These are phyloP conservation scores for Dactylorhiza incarnata DNA, from an alignment of 106 monocot species.

Conservation along the genomic window DNA sequence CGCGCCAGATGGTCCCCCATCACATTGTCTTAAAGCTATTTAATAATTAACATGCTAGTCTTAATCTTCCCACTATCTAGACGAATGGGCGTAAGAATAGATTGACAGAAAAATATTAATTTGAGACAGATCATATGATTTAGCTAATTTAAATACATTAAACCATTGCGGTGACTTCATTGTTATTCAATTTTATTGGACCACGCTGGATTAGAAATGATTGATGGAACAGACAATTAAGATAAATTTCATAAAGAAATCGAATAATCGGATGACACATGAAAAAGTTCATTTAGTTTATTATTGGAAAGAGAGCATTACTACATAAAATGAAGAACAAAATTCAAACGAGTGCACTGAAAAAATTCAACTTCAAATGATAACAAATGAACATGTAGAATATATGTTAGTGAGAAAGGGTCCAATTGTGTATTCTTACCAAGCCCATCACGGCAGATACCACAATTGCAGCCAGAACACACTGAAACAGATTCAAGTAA, in stretches of 20 bases:
- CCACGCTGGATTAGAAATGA: background rate
- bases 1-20: too few relatives aligned
- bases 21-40: background rate
- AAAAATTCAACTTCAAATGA: background rate
- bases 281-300: background rate
- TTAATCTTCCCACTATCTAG: background rate
- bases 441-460: conserved; percentile 88
- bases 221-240: background rate
- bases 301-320: background rate
- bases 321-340: background rate
- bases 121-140: background rate
- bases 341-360: background rate
- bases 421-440: conserved; percentile 37
- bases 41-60: background rate
- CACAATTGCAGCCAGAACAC: conserved; percentile 87
- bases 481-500: conserved; percentile 46
- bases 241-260: background rate
- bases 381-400: background rate
- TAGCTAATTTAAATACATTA: background rate
- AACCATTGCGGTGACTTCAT: background rate
- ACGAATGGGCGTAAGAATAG: background rate
- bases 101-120: background rate
- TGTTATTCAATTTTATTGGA: background rate
- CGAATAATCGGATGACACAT: background rate
- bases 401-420: background rate